Conservation (phyloP, 1,139 yeast species). For the Suhomyces panamericanus region DNA sequence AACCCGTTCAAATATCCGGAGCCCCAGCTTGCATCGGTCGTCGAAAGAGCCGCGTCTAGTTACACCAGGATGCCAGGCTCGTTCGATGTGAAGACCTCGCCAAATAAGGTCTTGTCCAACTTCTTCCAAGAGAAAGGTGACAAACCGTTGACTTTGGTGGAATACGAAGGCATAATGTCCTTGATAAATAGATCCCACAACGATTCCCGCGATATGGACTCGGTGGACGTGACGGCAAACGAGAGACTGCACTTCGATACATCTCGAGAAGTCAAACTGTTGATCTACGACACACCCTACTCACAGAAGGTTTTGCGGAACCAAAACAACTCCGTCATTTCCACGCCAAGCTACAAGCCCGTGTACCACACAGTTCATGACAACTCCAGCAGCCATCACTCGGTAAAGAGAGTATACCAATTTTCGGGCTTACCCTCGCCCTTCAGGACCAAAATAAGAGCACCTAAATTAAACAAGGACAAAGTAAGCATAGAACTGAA, state of each 20-base stretch:
- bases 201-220: slow-evolving; percentile 4
- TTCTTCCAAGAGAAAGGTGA: slow-evolving; percentile 80
- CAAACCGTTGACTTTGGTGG: slow-evolving; percentile 69
- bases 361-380: slow-evolving; percentile 34
- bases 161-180: slow-evolving; percentile 82
- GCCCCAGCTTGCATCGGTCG: not conserved
- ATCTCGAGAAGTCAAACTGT: slow-evolving; percentile 6
- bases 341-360: slow-evolving; percentile 46
- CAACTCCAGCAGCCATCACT: slow-evolving; percentile 32
- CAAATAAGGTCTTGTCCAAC: slow-evolving; percentile 62
- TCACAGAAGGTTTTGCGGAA: slow-evolving; percentile 25
- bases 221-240: not conserved
- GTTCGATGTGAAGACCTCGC: slow-evolving; percentile 17
- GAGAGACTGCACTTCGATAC: not conserved
- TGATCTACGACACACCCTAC: slow-evolving; percentile 21
- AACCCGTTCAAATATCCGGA: slow-evolving; percentile 17
- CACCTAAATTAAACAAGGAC: slow-evolving; percentile 22
- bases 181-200: slow-evolving; percentile 26
- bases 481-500: not conserved
- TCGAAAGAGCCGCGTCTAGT: not conserved
- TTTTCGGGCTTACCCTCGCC: slow-evolving; percentile 69
- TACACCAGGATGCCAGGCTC: slow-evolving; percentile 12
- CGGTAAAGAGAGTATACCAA: slow-evolving; percentile 55
- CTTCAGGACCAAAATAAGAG: slow-evolving; percentile 51
- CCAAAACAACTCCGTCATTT: slow-evolving; percentile 13